Percentiles rank a stretch among this genome's conserved stretches.
Evolutionary conservation across 2,329 filamentous ascomycete species (phyloP).

Genomic region (Exophiala sp.): DNA sequence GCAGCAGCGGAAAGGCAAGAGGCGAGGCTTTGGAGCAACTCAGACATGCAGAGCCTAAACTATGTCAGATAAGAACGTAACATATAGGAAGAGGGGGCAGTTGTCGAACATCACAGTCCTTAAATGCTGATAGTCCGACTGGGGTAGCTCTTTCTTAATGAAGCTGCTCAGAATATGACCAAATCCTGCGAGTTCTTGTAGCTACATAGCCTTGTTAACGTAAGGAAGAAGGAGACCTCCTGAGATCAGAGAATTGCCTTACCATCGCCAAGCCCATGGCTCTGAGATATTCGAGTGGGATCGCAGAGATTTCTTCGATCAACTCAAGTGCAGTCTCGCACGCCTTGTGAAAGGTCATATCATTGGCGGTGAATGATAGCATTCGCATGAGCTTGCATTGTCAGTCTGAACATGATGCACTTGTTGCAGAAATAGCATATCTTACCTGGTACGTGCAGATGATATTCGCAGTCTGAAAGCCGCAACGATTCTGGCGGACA

Average conservation of each 20-base stretch:
- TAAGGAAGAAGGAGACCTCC: no score
- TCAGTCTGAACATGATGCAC: background rate
- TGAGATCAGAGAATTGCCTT: background rate
- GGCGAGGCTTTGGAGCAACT: slow-evolving; percentile 9
- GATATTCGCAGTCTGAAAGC: slow-evolving; percentile 11
- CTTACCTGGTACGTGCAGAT: slow-evolving; percentile 11
- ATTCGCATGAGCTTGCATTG: background rate
- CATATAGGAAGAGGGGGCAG: background rate
- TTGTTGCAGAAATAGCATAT: background rate
- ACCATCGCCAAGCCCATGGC: slow-evolving; percentile 12
- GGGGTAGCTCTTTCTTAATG: slow-evolving; percentile 3
- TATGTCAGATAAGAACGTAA: background rate
- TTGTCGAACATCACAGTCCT: slow-evolving; percentile 11
- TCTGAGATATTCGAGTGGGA: slow-evolving; percentile 12
- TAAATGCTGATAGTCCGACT: slow-evolving; percentile 15
- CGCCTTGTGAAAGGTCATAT: slow-evolving; percentile 7
- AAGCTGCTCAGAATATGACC: slow-evolving; percentile 16
- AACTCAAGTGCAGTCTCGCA: slow-evolving; percentile 8
- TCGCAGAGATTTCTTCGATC: slow-evolving; percentile 15
- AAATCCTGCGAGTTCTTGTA: slow-evolving; percentile 14
- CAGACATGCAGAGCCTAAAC: slow-evolving; percentile 13
- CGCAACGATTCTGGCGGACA: slow-evolving; percentile 7
- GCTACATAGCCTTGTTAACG: no score
- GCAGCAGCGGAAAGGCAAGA: slow-evolving; percentile 8
- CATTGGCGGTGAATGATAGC: slow-evolving; percentile 2